Base-by-base conservation (phyloP, 2,329 filamentous ascomycete species). In the Davidsoniella neocaledoniae region DNA sequence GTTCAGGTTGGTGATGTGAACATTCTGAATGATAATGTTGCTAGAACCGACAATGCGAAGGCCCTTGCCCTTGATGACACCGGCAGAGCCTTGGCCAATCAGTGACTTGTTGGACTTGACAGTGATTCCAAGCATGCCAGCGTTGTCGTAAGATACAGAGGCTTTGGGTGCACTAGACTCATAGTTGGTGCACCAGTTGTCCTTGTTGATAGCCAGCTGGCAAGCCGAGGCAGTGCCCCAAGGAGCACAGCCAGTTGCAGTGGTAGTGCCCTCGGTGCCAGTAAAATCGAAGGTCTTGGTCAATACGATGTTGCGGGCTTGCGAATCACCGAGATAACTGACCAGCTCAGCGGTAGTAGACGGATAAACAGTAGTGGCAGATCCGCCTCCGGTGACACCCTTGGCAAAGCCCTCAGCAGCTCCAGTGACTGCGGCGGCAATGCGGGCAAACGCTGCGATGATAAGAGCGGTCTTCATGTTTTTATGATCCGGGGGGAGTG, bases 371-470 rank as follows among this genome's bases (percentile, higher is more conserved):
- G 73, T 60, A 7, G 66, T 62, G 19, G 72, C 75, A 53, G 56
- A 66, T 48, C 75, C 76, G 57, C 77, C 77, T 37, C 77, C 77
- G 16, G 77, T 81, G 25, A 75, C 72, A 45, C 74, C 73, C 52
- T 63, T 62, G 45, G 63, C 66, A 55, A 69, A 68, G 6, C 67
- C 67, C 54, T 68, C 62, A 12, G 67, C 62, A n/a, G 62, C 54
- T 45, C 66, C 64, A 19, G 57, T 58, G 25, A 66, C 64, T 38
- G 62, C 59, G n/a, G 54, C 55, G 12, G 57, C 62, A 6, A 55
- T 29, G 26, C 54, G 51, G 48, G 54, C 55, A 46, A 63, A 51
- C 42, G 61, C 59, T 14, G 42, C 53, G 9, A 58, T 46, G 23
- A 49, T 52, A 4, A 56, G 42, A 17, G 49, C 49, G 25, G 54